Evolutionary conservation across 2,329 filamentous ascomycete species (phyloP).

Genomic region (Penicillium sp.): DNA sequence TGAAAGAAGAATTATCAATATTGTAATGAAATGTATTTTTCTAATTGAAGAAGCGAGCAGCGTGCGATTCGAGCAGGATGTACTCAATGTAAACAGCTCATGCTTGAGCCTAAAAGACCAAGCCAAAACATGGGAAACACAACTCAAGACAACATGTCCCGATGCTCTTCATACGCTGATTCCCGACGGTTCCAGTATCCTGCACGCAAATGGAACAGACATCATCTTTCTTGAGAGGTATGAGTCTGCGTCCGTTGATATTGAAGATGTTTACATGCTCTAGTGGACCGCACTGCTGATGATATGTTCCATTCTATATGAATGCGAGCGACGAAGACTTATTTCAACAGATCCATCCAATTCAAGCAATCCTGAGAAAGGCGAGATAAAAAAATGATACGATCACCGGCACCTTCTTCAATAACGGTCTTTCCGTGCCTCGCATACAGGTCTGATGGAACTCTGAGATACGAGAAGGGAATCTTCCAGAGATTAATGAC

Average conservation of each 20-base stretch:
- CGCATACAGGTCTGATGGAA: slow-evolving; percentile 5
- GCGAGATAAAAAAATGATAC: background rate
- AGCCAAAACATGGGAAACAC: slow-evolving; percentile 8
- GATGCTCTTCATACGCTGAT: slow-evolving; percentile 3
- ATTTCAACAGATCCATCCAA: background rate
- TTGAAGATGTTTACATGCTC: slow-evolving; percentile 15
- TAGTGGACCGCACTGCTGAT: slow-evolving; percentile 14
- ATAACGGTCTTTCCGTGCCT: slow-evolving; percentile 13
- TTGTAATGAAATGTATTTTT: slow-evolving; percentile 12
- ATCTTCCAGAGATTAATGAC: background rate
- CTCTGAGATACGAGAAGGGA: background rate
- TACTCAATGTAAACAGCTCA: background rate
- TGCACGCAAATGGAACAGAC: background rate
- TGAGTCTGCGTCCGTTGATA: slow-evolving; percentile 9
- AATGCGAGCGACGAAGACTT: slow-evolving; percentile 1
- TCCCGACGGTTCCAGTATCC: background rate
- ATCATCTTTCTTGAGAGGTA: slow-evolving; percentile 5
- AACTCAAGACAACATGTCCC: background rate
- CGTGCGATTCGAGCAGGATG: background rate
- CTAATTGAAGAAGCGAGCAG: slow-evolving; percentile 8
- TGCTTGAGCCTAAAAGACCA: slow-evolving; percentile 1
- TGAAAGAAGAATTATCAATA: slow-evolving; percentile 15
- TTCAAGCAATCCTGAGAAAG: background rate
- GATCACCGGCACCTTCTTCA: background rate
- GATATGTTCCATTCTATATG: slow-evolving; percentile 9